Conservation (phyloP, 1,284 basidiomycete species). For the Hymenochaete sp. region DNA sequence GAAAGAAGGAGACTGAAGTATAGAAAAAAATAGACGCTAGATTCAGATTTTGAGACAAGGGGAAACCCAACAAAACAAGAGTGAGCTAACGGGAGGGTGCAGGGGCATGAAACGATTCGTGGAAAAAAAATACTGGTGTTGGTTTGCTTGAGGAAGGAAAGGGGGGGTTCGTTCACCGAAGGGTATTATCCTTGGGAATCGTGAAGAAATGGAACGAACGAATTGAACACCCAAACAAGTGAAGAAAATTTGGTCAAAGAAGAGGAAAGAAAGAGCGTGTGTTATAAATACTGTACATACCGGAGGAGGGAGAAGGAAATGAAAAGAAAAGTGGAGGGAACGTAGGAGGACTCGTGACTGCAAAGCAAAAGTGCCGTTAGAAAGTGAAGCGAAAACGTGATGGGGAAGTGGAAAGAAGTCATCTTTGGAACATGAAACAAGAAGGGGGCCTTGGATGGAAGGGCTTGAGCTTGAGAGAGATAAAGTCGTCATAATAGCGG, state of each 20-base stretch:
- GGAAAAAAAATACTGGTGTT: background rate
- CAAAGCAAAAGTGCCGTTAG: background rate
- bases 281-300: conserved; percentile 10
- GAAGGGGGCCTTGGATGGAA: background rate
- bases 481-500: background rate
- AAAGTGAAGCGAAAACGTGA: background rate
- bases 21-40: background rate
- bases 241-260: background rate
- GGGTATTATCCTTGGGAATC: too few species aligned
- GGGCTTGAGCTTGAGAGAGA: background rate
- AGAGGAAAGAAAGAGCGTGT: background rate
- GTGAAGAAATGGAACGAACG: too few species aligned
- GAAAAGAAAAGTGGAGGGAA: background rate
- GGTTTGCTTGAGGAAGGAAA: background rate
- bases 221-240: background rate
- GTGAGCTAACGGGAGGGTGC: background rate
- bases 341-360: background rate
- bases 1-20: background rate
- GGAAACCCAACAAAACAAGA: background rate
- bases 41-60: background rate
- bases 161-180: background rate
- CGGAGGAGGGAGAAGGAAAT: conserved; percentile 6
- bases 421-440: background rate
- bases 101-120: background rate
- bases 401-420: background rate